Evolutionary conservation across 768 basidiomycete species (phyloP).

Genomic region (Trametes cinnabarina): DNA sequence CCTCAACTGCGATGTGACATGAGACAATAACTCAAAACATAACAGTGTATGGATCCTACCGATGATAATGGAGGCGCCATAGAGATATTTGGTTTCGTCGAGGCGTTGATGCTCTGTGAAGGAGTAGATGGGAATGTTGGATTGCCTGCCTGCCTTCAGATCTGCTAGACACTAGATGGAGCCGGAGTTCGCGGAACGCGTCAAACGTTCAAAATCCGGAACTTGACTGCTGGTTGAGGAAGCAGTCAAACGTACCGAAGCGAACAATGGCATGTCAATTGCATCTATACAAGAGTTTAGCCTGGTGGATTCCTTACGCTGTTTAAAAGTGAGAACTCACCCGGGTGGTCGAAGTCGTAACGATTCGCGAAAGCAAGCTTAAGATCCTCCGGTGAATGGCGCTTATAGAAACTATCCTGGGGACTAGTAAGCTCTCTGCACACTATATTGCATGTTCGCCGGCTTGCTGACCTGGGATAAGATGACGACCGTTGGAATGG

Average conservation of each 20-base stretch:
- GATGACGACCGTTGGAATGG: slow-evolving; percentile 85
- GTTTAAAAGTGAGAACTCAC: not conserved
- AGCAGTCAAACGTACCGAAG: slow-evolving; percentile 50
- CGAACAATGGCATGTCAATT: slow-evolving; percentile 87
- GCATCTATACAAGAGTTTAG: slow-evolving; percentile 51
- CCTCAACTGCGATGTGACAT: slow-evolving; percentile 61
- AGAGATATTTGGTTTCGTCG: slow-evolving; percentile 80
- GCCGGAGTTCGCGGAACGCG: not conserved
- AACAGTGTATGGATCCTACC: too few relatives aligned
- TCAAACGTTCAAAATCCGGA: not conserved
- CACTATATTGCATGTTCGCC: not conserved
- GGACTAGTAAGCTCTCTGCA: not conserved
- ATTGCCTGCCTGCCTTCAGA: slow-evolving; percentile 78
- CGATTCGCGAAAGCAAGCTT: slow-evolving; percentile 77
- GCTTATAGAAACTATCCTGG: slow-evolving; percentile 93
- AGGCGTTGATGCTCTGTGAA: slow-evolving; percentile 87
- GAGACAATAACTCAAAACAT: slow-evolving; percentile 16
- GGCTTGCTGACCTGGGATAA: slow-evolving; percentile 68
- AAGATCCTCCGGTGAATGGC: slow-evolving; percentile 75
- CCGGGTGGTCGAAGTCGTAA: slow-evolving; percentile 87
- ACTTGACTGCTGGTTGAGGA: not conserved
- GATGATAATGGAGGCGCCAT: slow-evolving; percentile 91
- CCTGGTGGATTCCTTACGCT: too few relatives aligned
- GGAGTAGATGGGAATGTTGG: slow-evolving; percentile 92
- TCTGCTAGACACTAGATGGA: slow-evolving; percentile 74